Conservation (phyloP, 805 yeast genomes). For the Saccharomycopsis fodiens region DNA sequence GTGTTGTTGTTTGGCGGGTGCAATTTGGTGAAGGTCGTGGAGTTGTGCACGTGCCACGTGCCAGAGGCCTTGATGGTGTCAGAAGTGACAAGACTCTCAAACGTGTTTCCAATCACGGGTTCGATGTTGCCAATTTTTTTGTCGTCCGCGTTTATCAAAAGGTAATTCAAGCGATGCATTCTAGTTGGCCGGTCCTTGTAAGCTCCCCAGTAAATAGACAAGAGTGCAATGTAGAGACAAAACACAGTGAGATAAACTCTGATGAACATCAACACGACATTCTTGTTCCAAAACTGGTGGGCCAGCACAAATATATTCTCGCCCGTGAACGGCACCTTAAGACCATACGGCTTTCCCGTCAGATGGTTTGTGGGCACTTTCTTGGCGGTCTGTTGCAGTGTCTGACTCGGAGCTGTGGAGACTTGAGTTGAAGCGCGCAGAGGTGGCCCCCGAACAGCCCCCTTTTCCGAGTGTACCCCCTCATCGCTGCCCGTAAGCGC, state of each 20-base stretch:
- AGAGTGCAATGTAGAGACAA: conserved; percentile 10
- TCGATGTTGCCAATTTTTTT: background rate
- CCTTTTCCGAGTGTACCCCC: no score
- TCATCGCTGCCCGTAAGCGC: no score
- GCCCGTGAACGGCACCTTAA: no score
- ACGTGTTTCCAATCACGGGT: conserved; percentile 7
- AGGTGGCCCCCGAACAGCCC: no score
- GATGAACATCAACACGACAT: conserved; percentile 11
- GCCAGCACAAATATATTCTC: background rate
- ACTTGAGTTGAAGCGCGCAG: no score
- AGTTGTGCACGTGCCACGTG: conserved; percentile 11
- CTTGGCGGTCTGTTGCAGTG: no score
- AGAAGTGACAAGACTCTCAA: background rate
- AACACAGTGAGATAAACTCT: conserved; percentile 12
- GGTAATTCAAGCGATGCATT: conserved; percentile 9
- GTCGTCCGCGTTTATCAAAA: conserved; percentile 13
- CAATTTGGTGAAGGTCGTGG: background rate
- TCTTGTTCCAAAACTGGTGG: conserved; percentile 15
- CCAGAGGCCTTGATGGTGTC: conserved; percentile 1
- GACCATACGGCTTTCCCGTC: no score
- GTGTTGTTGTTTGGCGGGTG: background rate
- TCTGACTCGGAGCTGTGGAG: no score
- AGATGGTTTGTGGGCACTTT: no score
- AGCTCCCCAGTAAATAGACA: conserved; percentile 18
- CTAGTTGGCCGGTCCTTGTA: conserved; percentile 7